Conservation (phyloP, 2,329 filamentous ascomycete genomes). For the Penicillium sp. region DNA sequence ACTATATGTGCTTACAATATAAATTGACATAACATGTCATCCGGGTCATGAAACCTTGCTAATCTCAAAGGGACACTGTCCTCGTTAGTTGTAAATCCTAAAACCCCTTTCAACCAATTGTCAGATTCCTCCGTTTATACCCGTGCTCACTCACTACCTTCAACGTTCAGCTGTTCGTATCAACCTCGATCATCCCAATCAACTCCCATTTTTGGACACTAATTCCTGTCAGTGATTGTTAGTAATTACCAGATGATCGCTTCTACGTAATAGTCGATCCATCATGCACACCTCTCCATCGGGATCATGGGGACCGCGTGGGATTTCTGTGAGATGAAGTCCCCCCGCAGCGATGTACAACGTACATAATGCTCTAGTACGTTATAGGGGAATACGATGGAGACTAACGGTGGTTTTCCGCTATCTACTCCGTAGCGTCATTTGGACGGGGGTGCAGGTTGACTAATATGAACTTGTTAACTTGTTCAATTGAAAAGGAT, state of each 20-base stretch:
- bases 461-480: background rate
- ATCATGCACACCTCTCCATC: slow-evolving; percentile 20
- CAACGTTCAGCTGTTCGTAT: background rate
- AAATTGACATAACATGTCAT: background rate
- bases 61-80: background rate
- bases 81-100: background rate
- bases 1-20: background rate
- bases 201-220: background rate
- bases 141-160: slow-evolving; percentile 4
- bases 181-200: background rate
- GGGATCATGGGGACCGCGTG: slow-evolving; percentile 16
- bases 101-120: slow-evolving; percentile 2
- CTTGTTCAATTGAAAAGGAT: background rate
- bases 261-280: slow-evolving; percentile 2
- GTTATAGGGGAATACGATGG: background rate
- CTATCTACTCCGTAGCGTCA: background rate
- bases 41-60: background rate
- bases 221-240: background rate
- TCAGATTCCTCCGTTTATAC: slow-evolving; percentile 5
- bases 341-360: slow-evolving; percentile 10
- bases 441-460: background rate
- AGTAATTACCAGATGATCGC: slow-evolving; percentile 11
- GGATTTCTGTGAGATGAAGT: slow-evolving; percentile 13
- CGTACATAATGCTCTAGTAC: slow-evolving; percentile 2
- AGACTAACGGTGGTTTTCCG: background rate